phyloP scores from a whole-genome alignment of 352 stramenopile species.

The Phytophthora litchii region DNA sequence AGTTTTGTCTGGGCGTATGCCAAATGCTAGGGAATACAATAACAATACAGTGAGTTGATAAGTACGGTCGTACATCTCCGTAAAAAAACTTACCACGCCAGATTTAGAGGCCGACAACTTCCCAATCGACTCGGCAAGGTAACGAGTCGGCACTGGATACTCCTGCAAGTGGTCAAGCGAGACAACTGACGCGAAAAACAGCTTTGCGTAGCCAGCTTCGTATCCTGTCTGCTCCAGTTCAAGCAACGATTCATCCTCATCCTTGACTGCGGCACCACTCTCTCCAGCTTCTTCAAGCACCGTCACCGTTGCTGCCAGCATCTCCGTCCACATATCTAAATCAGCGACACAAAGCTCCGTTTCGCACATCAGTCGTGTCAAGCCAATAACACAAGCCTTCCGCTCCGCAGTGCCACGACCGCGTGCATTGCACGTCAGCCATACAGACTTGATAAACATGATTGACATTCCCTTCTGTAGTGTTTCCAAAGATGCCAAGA shows the following conservation, averaged over 20 bases:
- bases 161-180: conserved; percentile 88
- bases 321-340: conserved; percentile 57
- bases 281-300: conserved; percentile 76
- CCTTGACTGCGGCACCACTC: conserved; percentile 54
- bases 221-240: conserved; percentile 89
- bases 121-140: conserved; percentile 67
- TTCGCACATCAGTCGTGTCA: conserved; percentile 81
- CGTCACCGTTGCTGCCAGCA: conserved; percentile 52
- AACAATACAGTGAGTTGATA: conserved; percentile 25
- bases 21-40: conserved; percentile 49
- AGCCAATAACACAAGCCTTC: conserved; percentile 71
- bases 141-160: conserved; percentile 62
- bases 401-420: conserved; percentile 59
- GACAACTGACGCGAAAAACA: conserved; percentile 91
- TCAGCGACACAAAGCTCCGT: conserved; percentile 64
- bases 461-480: conserved; percentile 92
- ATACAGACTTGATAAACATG: conserved; percentile 91
- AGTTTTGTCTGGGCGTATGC: conserved; percentile 51
- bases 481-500: conserved; percentile 83
- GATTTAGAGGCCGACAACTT: conserved; percentile 72
- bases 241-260: conserved; percentile 82
- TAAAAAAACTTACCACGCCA: conserved; percentile 57
- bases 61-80: background rate
- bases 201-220: conserved; percentile 93
- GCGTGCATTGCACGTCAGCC: conserved; percentile 86